Evolutionary conservation across 2,329 filamentous ascomycete genomes (phyloP), one percentile per base, ranked within the genome.

Genomic region (Raffaelea deltoideospora): DNA sequence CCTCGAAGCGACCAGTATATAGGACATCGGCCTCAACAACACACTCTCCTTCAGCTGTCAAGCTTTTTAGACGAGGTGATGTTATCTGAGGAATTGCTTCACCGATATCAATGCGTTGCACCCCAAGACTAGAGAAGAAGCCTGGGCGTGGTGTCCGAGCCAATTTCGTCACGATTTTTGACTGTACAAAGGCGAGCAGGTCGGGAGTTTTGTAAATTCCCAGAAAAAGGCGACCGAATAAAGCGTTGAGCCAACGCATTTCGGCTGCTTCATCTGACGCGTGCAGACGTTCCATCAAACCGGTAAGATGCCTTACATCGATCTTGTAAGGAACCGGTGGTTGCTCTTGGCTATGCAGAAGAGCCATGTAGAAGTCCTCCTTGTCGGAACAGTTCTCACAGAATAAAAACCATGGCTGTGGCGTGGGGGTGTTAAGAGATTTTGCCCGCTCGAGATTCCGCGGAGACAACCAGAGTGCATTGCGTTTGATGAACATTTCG

Each of bases 341-440:
- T 17, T 64, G 63, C 46, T 86, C 78, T 52, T 93, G 82, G 44
- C 87, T 92, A 48, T 78, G 76, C 28, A 98, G 64, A 47, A 98
- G 65, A 11, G 88, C 82, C 57, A 94, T 88, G 55, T 98, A 98
- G 58, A 98, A 96, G 53, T 98, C 90, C 56, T 98, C 90, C 56
- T 98, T 98, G 33, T 90, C 85, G 0, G 87, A 94, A 53, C 84
- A 84, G 50, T 92, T 94, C 46, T 96, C 86, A 0, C 84, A 92
- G 56, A 96, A 98, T 5, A 98, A 65, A 51, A 78, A 96, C 59
- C 95, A 96, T 0, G 90, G 86, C 47, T 83, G 87, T 7, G 83
- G 77, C 3, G 69, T 51, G 24, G 63, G 64, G 27, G 55, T 61
- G 43, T 77, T 73, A 21, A 66, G 48, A 24, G 78, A 72, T 20